Conservation (phyloP, 192 early-diverging fungal species). For the Umbelopsis sp. region DNA sequence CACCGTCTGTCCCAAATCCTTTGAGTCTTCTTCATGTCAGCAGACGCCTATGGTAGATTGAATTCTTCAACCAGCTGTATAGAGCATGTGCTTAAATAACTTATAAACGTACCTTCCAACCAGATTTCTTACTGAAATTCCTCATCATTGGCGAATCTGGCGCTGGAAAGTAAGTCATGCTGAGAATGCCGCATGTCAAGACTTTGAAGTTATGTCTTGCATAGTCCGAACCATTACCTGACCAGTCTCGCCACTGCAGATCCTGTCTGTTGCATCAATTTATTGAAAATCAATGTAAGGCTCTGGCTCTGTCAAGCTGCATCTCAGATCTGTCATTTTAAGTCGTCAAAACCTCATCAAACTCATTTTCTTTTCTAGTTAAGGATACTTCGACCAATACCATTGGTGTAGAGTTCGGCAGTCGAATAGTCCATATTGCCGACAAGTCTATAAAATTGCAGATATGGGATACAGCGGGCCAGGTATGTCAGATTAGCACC, state of each 20-base stretch:
- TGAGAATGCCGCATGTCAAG: not conserved
- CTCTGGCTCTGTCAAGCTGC: not conserved
- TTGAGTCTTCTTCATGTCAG: constrained; percentile 30
- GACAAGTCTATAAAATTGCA: constrained; percentile 72
- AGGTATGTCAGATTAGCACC: constrained; percentile 36
- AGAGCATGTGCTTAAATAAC: not conserved
- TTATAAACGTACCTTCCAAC: not conserved
- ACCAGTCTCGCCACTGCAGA: constrained; percentile 29
- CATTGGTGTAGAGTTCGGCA: constrained; percentile 82
- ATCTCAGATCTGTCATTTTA: not conserved
- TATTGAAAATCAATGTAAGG: constrained; percentile 57
- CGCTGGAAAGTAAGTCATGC: constrained; percentile 56
- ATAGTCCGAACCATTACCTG: too few relatives aligned
- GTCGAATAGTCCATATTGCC: constrained; percentile 67
- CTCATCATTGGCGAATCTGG: constrained; percentile 64
- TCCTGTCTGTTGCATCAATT: constrained; percentile 64
- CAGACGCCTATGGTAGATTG: constrained; percentile 40
- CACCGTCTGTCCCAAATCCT: not conserved
- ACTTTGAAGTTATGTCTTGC: not conserved
- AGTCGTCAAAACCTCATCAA: too few relatives aligned
- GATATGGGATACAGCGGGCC: constrained; percentile 80
- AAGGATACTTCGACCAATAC: constrained; percentile 71
- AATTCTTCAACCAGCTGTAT: not conserved
- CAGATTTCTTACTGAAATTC: constrained; percentile 58
- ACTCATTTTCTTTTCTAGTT: constrained; percentile 34